A percentile compares a stretch with the other conserved stretches of the same genome.
phyloP scores from a whole-genome alignment of 768 basidiomycete genomes.

The Naganishia vaughanmartiniae region DNA sequence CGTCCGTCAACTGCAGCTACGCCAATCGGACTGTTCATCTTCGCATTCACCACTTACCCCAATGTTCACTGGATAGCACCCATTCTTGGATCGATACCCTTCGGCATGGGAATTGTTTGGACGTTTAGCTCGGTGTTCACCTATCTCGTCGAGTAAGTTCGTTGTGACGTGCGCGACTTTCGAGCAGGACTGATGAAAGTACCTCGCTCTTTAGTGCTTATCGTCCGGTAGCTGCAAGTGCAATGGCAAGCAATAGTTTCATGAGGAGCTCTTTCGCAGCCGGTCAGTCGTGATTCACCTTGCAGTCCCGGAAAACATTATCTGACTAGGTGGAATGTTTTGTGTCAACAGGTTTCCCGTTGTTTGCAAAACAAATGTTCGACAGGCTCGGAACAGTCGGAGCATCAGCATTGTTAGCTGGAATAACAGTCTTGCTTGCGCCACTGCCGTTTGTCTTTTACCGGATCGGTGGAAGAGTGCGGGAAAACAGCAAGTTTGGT shows the following conservation, averaged over 20 bases:
- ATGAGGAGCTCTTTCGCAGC: slow-evolving; percentile 58
- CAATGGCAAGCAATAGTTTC: slow-evolving; percentile 67
- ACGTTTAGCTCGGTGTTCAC: slow-evolving; percentile 59
- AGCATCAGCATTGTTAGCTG: slow-evolving; percentile 69
- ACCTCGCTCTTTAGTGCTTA: slow-evolving; percentile 38
- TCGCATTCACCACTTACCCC: slow-evolving; percentile 60
- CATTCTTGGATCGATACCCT: slow-evolving; percentile 56
- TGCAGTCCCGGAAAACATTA: slow-evolving; percentile 1
- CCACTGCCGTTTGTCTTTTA: slow-evolving; percentile 58
- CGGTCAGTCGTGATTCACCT: slow-evolving; percentile 30
- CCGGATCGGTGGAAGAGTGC: slow-evolving; percentile 56
- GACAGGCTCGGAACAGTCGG: slow-evolving; percentile 64
- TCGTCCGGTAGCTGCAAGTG: slow-evolving; percentile 52
- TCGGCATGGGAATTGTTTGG: slow-evolving; percentile 62
- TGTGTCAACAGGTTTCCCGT: slow-evolving; percentile 54
- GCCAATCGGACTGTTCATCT: slow-evolving; percentile 62
- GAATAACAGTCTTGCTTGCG: slow-evolving; percentile 62
- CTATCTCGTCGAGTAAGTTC: slow-evolving; percentile 45
- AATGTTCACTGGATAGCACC: slow-evolving; percentile 58
- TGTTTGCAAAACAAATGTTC: slow-evolving; percentile 61
- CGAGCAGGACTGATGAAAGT: neutral
- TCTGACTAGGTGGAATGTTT: neutral
- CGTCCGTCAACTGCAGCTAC: neutral
- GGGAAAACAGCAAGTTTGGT: slow-evolving; percentile 56
- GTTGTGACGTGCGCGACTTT: neutral